phyloP scores from a whole-genome alignment of 2,329 filamentous ascomycete genomes.

The Diaporthe longicolla region DNA sequence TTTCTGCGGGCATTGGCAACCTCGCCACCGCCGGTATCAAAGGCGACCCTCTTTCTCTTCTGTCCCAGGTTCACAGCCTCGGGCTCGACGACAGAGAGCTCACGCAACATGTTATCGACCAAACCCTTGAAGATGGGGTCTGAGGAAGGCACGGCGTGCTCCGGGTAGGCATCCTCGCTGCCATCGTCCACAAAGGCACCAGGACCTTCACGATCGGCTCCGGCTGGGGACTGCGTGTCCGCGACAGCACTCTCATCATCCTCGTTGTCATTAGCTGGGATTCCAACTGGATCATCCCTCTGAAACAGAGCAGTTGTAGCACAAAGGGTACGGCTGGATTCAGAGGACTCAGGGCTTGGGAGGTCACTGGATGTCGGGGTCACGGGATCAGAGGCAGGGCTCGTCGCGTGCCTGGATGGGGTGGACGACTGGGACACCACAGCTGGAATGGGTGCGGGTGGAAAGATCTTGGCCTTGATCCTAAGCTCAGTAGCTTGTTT shows the following conservation, averaged over 20 bases:
- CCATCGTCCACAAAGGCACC: background rate
- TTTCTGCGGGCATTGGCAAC: background rate
- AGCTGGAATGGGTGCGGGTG: background rate
- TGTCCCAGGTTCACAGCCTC: background rate
- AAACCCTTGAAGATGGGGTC: background rate
- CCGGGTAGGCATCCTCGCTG: constrained; percentile 23
- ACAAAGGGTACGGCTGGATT: too few relatives aligned
- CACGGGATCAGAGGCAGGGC: background rate
- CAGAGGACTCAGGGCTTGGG: background rate
- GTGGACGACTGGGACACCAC: background rate
- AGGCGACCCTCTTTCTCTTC: constrained; percentile 14
- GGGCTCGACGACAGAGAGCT: background rate
- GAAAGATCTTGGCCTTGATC: constrained; percentile 10
- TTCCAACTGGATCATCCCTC: background rate
- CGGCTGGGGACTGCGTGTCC: background rate
- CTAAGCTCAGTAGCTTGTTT: constrained; percentile 1
- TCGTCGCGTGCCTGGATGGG: background rate
- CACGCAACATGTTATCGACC: constrained; percentile 1
- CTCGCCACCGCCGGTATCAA: background rate
- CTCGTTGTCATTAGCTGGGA: background rate
- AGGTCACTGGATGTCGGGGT: background rate
- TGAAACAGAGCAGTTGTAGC: background rate
- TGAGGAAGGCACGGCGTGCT: constrained; percentile 8
- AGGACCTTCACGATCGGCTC: background rate
- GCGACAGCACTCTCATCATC: background rate